These are phyloP conservation scores for Hypoxylon perforatum DNA, from an alignment of 495 filamentous ascomycete species.

Conservation along the genomic window DNA sequence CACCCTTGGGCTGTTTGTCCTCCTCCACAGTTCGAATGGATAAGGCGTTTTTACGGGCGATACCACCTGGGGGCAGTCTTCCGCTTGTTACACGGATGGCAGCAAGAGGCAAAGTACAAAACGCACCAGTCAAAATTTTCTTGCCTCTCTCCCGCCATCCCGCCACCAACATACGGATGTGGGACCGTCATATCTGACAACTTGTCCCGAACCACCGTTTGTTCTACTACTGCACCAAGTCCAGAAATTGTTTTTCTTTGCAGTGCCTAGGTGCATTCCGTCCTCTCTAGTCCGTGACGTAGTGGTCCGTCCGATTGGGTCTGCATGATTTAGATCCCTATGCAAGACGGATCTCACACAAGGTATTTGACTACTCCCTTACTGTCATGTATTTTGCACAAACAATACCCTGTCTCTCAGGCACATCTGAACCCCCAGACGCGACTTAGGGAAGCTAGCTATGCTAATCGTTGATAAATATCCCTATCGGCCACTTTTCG, in stretches of 20 bases:
- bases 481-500: slow-evolving; percentile 38
- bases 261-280: slow-evolving; percentile 38
- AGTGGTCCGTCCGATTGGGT: slow-evolving; percentile 36
- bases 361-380: slow-evolving; percentile 46
- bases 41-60: slow-evolving; percentile 7
- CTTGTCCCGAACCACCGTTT: slow-evolving; percentile 36
- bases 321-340: slow-evolving; percentile 33
- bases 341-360: slow-evolving; percentile 43
- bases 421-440: slow-evolving; percentile 24
- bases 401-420: slow-evolving; percentile 25
- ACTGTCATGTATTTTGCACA: slow-evolving; percentile 47
- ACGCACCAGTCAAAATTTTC: slow-evolving; percentile 33
- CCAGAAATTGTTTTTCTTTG: slow-evolving; percentile 22
- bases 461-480: slow-evolving; percentile 43
- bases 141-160: slow-evolving; percentile 2
- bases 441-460: slow-evolving; percentile 29
- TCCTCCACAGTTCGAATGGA: slow-evolving; percentile 6
- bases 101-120: slow-evolving; percentile 13
- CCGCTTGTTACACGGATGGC: slow-evolving; percentile 14
- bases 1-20: slow-evolving; percentile 24
- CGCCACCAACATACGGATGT: slow-evolving; percentile 42
- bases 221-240: slow-evolving; percentile 16
- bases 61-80: too few relatives aligned
- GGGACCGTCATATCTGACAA: slow-evolving; percentile 26
- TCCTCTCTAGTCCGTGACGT: slow-evolving; percentile 34